A percentile compares a stretch with the other conserved stretches of the same genome.
Evolutionary conservation across 768 basidiomycete genomes (phyloP).

Genomic region (Russula brevipes): DNA sequence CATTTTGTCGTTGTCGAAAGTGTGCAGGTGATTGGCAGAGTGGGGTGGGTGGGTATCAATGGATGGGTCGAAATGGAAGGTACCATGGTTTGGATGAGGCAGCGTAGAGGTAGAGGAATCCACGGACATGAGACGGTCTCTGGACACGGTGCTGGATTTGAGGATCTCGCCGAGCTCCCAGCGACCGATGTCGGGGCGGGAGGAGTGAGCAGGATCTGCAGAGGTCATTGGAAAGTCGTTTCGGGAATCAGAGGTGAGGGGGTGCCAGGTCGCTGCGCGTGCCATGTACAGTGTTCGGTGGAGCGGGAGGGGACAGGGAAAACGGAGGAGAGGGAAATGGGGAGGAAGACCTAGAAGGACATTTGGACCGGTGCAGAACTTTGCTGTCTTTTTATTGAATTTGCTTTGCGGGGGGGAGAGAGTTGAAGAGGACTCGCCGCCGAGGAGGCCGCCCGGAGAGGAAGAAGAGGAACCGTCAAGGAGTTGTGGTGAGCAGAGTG

Average conservation of each 20-base stretch:
- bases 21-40: constrained; percentile 32
- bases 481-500: no score
- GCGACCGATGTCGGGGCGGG: constrained; percentile 34
- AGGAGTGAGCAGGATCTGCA: constrained; percentile 35
- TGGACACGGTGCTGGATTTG: constrained; percentile 35
- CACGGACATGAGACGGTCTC: constrained; percentile 37
- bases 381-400: constrained; percentile 28
- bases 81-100: constrained; percentile 41
- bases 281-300: constrained; percentile 10
- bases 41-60: constrained; percentile 36
- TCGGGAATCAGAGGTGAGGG: constrained; percentile 26
- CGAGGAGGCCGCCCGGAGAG: constrained; percentile 5
- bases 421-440: constrained; percentile 3
- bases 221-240: constrained; percentile 23
- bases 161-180: constrained; percentile 45
- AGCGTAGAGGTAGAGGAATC: constrained; percentile 43
- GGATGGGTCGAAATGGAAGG: constrained; percentile 37
- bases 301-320: constrained; percentile 11
- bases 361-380: constrained; percentile 10
- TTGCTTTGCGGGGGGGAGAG: constrained; percentile 4
- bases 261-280: constrained; percentile 22
- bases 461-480: background rate
- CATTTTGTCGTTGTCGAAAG: constrained; percentile 50
- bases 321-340: constrained; percentile 9
- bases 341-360: constrained; percentile 17